A percentile compares a stretch with the other conserved stretches of the same genome.
These are phyloP conservation scores for Gliomastix tumulicola DNA, from an alignment of 2,329 filamentous ascomycete genomes.

Conservation along the genomic window DNA sequence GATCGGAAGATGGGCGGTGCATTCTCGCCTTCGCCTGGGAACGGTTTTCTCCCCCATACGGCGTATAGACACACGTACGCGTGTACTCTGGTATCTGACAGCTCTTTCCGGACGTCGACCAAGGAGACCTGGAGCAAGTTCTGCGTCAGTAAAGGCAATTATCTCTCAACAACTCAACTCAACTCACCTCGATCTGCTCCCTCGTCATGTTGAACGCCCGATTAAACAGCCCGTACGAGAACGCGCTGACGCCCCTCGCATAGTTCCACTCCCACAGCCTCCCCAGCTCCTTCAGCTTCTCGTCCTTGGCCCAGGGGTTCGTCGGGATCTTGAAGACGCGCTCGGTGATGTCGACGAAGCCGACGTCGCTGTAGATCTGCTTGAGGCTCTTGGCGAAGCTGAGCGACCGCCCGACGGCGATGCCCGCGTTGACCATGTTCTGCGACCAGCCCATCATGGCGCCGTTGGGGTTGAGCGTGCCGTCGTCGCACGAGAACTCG, in stretches of 20 bases:
- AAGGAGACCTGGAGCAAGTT: conserved; percentile 37
- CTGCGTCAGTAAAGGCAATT: not conserved
- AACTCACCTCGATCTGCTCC: conserved; percentile 41
- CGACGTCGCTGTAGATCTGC: conserved; percentile 34
- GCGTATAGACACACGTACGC: conserved; percentile 42
- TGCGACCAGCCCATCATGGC: conserved; percentile 30
- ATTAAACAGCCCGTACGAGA: conserved; percentile 32
- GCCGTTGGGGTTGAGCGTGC: conserved; percentile 27
- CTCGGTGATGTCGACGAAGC: conserved; percentile 49
- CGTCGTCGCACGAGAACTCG: conserved; percentile 34
- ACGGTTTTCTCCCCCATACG: conserved; percentile 44
- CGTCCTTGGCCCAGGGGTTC: conserved; percentile 46
- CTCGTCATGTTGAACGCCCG: conserved; percentile 29
- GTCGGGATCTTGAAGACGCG: conserved; percentile 44
- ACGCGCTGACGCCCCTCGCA: conserved; percentile 33
- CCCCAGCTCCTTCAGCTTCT: conserved; percentile 32
- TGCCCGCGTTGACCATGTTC: conserved; percentile 30
- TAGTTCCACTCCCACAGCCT: conserved; percentile 37
- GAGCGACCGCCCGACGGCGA: conserved; percentile 26
- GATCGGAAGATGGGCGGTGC: too few species aligned
- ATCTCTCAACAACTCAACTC: not conserved
- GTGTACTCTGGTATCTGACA: conserved; percentile 38
- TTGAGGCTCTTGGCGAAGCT: conserved; percentile 23
- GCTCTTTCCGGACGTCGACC: conserved; percentile 38
- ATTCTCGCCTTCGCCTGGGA: conserved; percentile 27